Evolutionary conservation across 139 green algal species (phyloP), one percentile per base, ranked within the genome.

Genomic region (Bryopsis sp.): DNA sequence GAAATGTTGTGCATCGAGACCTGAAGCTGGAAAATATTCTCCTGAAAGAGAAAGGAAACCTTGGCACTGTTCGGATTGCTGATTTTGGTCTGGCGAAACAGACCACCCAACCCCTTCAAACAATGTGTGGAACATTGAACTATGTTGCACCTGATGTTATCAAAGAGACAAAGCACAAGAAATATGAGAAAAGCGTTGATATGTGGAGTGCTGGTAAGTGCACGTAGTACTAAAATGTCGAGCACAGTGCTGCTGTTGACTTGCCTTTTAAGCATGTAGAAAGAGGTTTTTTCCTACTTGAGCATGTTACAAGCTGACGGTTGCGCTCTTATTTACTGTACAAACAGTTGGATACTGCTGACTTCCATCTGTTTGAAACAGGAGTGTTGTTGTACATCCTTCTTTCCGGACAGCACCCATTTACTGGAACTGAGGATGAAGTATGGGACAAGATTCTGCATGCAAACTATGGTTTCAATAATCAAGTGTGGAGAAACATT

Each of bases 131-230:
- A 6, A 65, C 58, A 22, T 39, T 65, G 28, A 78, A 86, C 64
- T 97, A 97, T 58, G 89, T 97, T 19, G 92, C 92, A 0, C 92
- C 92, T 2, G 92, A 97, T 74, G 87, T 97, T 62, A 95, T 95
- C 50, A 65, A 31, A 6, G 19, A 33, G n/a, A 65, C 58, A 39
- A 65, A 65, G n/a, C 32, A 33, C 15, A 31, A 65, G 28, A 33
- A 47, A 3, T 65, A 65, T 22, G 58, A 65, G 31, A 78, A 75
- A 8, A 74, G 67, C 43, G 77, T 84, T 7, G 58, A 65, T 26
- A 65, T 62, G 48, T 48, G 39, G 63, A 46, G 5, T 57, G 61
- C 34, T 28, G 6, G 28, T 15, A 2, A 2, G 28, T 65, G 19
- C 0, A 1, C 32, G 48, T 35, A 2, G 48, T 39, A n/a, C 34